Percentiles rank a stretch among this genome's conserved stretches.
These are phyloP conservation scores for Solanum aculeatissimum DNA, from an alignment of 305 asterid species.

Conservation along the genomic window DNA sequence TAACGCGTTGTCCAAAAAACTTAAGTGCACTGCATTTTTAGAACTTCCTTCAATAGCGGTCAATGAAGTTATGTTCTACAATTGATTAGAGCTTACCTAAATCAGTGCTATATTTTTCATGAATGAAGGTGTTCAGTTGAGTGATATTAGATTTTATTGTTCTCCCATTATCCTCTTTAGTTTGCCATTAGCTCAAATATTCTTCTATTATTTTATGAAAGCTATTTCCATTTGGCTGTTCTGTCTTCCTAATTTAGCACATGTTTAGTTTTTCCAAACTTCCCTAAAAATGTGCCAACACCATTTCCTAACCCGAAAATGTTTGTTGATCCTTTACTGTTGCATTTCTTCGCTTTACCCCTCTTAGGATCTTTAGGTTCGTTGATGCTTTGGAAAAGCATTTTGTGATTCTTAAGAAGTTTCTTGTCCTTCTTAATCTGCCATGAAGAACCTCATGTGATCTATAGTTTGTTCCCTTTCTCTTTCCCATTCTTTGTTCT, in stretches of 20 bases:
- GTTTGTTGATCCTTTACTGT: not conserved
- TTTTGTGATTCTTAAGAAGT: not conserved
- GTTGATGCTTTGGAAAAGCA: not conserved
- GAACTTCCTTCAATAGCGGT: not conserved
- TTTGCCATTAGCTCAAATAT: not conserved
- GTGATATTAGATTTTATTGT: not conserved
- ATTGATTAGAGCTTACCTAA: not conserved
- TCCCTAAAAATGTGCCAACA: not conserved
- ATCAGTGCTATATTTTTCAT: not conserved
- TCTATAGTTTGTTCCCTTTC: not conserved
- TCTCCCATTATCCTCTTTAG: not conserved
- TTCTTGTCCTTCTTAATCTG: not conserved
- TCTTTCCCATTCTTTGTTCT: not conserved
- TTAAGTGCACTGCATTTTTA: not conserved
- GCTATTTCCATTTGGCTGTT: not conserved
- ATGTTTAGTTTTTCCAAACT: not conserved
- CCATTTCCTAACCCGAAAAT: not conserved
- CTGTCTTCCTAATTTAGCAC: not conserved
- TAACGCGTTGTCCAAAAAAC: not conserved
- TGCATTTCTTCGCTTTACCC: not conserved
- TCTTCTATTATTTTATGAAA: not conserved
- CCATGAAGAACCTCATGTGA: not conserved
- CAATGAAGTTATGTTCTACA: not conserved
- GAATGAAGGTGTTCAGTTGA: not conserved
- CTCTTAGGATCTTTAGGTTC: not conserved